A percentile compares a stretch with the other conserved stretches of the same genome.
phyloP scores from a whole-genome alignment of 495 filamentous ascomycete genomes.

The Tuber magnatum region DNA sequence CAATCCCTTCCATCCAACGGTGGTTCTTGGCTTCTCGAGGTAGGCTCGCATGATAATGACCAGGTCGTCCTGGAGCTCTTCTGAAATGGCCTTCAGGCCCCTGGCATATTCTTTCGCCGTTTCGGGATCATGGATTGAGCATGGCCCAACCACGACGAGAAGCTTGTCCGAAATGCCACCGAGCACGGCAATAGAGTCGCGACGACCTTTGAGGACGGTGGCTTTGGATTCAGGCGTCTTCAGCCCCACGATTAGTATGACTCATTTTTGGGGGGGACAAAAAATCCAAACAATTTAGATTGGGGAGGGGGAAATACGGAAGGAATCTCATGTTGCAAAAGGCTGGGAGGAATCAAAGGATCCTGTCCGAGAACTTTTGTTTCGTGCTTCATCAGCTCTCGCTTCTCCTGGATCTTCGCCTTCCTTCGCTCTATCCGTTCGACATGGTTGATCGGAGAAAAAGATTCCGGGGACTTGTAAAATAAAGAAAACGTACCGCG shows the following conservation, averaged over 20 bases:
- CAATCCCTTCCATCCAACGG: conserved; percentile 96
- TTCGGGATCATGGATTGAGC: conserved; percentile 91
- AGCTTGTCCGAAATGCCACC: conserved; percentile 74
- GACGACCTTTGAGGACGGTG: conserved; percentile 74
- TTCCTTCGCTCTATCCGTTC: conserved; percentile 2
- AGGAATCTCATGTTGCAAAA: conserved; percentile 83
- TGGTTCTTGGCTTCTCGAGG: conserved; percentile 98
- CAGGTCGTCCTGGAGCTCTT: conserved; percentile 71
- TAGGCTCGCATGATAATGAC: conserved; percentile 96
- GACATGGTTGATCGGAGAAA: conserved; percentile 7
- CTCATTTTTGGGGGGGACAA: conserved; percentile 11
- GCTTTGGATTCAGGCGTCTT: conserved; percentile 50
- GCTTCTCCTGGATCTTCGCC: conserved; percentile 2
- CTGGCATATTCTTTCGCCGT: conserved; percentile 79
- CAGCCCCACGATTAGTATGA: conserved; percentile 9
- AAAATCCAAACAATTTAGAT: not conserved
- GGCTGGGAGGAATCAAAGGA: conserved; percentile 80
- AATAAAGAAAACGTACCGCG: conserved; percentile 27
- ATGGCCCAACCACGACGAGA: conserved; percentile 88
- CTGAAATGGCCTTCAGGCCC: conserved; percentile 64
- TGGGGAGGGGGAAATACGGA: conserved; percentile 51
- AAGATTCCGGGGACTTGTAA: conserved; percentile 12
- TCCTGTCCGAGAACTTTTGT: conserved; percentile 82
- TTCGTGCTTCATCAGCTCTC: conserved; percentile 15
- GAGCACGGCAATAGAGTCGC: conserved; percentile 74